These are phyloP conservation scores for Oryza nivara DNA, from an alignment of 176 grass and related monocot genomes.

Conservation along the genomic window DNA sequence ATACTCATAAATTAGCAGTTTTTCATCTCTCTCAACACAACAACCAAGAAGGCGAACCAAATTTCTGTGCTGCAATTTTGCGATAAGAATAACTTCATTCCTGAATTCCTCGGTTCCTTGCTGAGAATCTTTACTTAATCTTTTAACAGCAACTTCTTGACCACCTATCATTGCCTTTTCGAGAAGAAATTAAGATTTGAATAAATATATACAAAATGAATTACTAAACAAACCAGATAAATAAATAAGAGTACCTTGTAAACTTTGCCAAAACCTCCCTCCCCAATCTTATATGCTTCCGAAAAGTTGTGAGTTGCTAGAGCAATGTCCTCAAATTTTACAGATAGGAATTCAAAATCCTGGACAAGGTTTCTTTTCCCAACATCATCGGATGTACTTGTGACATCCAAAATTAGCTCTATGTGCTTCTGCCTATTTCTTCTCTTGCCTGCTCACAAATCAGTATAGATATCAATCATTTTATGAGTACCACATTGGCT, in stretches of 20 bases:
- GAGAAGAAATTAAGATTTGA: background rate
- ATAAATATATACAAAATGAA: too few relatives aligned
- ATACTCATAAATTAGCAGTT: background rate
- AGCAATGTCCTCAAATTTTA: conserved; percentile 32
- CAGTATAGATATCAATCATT: background rate
- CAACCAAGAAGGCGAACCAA: background rate
- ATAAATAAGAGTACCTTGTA: conserved; percentile 35
- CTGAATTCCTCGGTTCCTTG: background rate
- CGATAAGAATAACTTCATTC: background rate
- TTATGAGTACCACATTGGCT: too few relatives aligned
- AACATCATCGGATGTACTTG: background rate
- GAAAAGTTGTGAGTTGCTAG: conserved; percentile 30
- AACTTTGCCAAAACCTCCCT: conserved; percentile 45
- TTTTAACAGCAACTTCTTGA: background rate
- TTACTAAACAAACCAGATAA: background rate
- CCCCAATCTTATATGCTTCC: conserved; percentile 23
- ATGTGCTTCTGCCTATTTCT: conserved; percentile 14
- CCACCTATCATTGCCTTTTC: background rate
- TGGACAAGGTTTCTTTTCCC: background rate
- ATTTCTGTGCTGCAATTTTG: background rate
- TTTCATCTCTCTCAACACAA: background rate
- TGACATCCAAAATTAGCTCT: background rate
- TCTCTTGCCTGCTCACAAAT: background rate
- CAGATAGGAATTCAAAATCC: conserved; percentile 8
- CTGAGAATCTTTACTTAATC: background rate